phyloP scores from a whole-genome alignment of 164 flowering plant genomes.

The Brasenia schreberi region DNA sequence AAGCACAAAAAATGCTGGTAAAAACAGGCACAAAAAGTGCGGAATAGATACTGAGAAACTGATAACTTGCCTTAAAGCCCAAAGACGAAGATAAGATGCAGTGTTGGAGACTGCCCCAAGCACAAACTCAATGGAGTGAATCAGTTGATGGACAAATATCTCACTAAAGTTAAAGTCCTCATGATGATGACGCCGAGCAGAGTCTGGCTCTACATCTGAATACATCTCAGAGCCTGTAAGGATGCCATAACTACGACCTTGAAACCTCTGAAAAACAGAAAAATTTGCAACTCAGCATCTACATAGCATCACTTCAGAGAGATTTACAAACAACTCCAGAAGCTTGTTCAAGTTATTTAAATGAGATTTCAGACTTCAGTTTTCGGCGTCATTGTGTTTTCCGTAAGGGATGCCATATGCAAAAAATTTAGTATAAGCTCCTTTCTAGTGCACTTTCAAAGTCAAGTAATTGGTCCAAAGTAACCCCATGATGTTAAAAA shows the following conservation, averaged over 20 bases:
- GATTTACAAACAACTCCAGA: neutral
- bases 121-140: slow-evolving; percentile 88
- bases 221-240: slow-evolving; percentile 75
- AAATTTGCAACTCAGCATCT: neutral
- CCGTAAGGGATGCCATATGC: neutral
- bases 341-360: too few species aligned
- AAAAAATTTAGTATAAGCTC: neutral
- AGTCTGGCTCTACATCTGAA: slow-evolving; percentile 70
- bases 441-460: neutral
- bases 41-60: neutral
- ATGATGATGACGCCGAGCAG: slow-evolving; percentile 44
- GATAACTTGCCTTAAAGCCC: slow-evolving; percentile 74
- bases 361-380: neutral
- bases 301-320: neutral
- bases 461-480: neutral
- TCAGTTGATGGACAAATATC: slow-evolving; percentile 92
- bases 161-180: slow-evolving; percentile 91
- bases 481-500: neutral
- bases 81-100: slow-evolving; percentile 91
- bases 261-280: slow-evolving; percentile 45
- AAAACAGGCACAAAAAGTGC: neutral
- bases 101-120: slow-evolving; percentile 94
- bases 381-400: too few species aligned
- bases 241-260: slow-evolving; percentile 84
- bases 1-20: slow-evolving; percentile 5